phyloP scores from a whole-genome alignment of 139 green algal genomes.

The Tetradesmus obliquus region DNA sequence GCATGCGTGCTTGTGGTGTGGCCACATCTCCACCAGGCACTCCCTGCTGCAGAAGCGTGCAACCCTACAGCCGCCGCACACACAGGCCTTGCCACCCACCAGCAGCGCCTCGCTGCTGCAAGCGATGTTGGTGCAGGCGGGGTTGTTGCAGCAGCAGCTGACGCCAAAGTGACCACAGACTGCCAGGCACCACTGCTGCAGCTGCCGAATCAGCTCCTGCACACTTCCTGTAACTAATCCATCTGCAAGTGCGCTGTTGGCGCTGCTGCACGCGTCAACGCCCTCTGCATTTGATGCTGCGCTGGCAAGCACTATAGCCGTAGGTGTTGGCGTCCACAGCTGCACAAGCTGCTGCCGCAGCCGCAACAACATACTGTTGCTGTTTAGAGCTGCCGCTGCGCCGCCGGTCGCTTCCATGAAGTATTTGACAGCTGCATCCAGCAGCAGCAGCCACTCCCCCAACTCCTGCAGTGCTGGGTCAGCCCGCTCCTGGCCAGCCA shows the following conservation, averaged over 20 bases:
- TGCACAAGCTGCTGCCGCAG: background rate
- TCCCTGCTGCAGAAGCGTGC: background rate
- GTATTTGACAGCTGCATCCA: background rate
- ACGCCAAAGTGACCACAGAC: background rate
- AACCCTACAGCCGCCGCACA: background rate
- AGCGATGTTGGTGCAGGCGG: background rate
- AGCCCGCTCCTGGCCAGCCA: background rate
- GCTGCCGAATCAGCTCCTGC: conserved; percentile 7
- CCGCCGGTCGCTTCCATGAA: background rate
- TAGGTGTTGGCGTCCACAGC: background rate
- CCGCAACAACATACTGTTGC: too few species aligned
- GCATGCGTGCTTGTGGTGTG: background rate
- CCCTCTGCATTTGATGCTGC: background rate
- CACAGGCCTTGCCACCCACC: background rate
- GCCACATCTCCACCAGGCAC: background rate
- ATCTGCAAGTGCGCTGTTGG: background rate
- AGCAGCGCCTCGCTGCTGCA: background rate
- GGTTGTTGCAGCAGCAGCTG: background rate
- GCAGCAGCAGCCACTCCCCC: background rate
- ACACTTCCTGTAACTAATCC: background rate
- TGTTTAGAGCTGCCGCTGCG: background rate
- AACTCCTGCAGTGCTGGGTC: too few species aligned
- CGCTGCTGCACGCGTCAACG: background rate
- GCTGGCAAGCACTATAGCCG: background rate
- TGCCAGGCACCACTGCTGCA: background rate